These are phyloP conservation scores for Vicia villosa DNA, from an alignment of 306 rosid species.

Conservation along the genomic window DNA sequence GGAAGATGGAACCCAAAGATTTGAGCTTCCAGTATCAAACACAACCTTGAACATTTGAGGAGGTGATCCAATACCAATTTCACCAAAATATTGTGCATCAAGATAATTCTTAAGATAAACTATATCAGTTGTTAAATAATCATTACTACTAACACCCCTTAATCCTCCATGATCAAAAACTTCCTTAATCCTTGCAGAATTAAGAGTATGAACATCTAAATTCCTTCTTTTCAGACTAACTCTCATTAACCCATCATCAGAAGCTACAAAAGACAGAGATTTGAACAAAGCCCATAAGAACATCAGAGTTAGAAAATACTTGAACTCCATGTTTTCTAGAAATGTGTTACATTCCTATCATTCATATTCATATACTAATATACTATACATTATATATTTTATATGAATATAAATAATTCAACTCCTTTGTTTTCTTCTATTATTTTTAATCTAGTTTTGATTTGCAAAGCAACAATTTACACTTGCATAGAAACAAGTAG, in stretches of 20 bases:
- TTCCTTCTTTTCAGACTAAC: slow-evolving; percentile 39
- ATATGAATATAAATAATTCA: too few species aligned
- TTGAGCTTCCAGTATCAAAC: slow-evolving; percentile 90
- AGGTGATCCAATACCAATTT: slow-evolving; percentile 83
- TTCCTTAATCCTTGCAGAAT: slow-evolving; percentile 41
- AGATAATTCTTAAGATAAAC: slow-evolving; percentile 77
- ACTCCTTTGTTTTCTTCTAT: neutral
- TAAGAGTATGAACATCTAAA: slow-evolving; percentile 36
- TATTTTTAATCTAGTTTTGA: neutral
- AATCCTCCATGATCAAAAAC: slow-evolving; percentile 10
- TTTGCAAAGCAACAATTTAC: slow-evolving; percentile 19
- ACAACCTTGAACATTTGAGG: slow-evolving; percentile 78
- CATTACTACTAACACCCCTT: neutral
- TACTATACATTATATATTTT: too few species aligned
- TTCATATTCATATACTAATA: neutral
- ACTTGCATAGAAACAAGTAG: slow-evolving; percentile 1
- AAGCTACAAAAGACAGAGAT: slow-evolving; percentile 43
- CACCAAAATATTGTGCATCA: slow-evolving; percentile 93
- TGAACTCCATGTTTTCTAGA: slow-evolving; percentile 35
- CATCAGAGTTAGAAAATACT: slow-evolving; percentile 24
- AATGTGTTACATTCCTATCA: neutral
- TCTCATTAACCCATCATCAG: slow-evolving; percentile 40
- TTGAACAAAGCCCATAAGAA: slow-evolving; percentile 43
- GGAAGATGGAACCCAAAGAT: slow-evolving; percentile 87
- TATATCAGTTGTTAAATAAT: slow-evolving; percentile 44